Conservation (phyloP, 2,329 filamentous ascomycete species). For the Trichophyton simii region DNA sequence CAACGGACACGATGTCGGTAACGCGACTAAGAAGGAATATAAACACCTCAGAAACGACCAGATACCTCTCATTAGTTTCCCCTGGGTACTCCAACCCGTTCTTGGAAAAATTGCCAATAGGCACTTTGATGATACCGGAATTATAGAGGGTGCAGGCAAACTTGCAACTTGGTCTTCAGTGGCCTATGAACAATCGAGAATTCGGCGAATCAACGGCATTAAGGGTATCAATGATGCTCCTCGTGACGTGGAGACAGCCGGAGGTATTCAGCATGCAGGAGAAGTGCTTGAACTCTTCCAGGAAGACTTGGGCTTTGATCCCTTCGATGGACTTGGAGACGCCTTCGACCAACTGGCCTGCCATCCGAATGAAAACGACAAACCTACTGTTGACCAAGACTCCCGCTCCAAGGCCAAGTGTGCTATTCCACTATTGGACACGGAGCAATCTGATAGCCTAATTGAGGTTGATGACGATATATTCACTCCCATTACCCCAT, state of each 20-base stretch:
- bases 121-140: constrained; percentile 19
- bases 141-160: not conserved
- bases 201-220: not conserved
- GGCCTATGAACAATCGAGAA: constrained; percentile 4
- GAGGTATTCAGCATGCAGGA: constrained; percentile 24
- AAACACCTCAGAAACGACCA: constrained; percentile 15
- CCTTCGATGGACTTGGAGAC: constrained; percentile 6
- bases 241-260: constrained; percentile 21
- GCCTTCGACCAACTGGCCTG: constrained; percentile 5
- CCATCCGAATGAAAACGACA: not conserved
- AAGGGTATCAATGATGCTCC: not conserved
- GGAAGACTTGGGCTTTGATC: constrained; percentile 6
- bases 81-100: constrained; percentile 73
- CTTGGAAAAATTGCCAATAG: constrained; percentile 55
- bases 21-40: constrained; percentile 11
- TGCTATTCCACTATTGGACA: not conserved
- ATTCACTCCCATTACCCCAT: not conserved
- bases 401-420: not conserved
- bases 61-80: constrained; percentile 82
- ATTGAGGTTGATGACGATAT: constrained; percentile 1
- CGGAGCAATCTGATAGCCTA: not conserved
- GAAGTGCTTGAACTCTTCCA: constrained; percentile 25
- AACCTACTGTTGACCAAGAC: not conserved
- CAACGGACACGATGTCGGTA: constrained; percentile 11
- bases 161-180: not conserved